These are phyloP conservation scores for Chaetomium olivaceum DNA, from an alignment of 2,329 filamentous ascomycete species.

Conservation along the genomic window DNA sequence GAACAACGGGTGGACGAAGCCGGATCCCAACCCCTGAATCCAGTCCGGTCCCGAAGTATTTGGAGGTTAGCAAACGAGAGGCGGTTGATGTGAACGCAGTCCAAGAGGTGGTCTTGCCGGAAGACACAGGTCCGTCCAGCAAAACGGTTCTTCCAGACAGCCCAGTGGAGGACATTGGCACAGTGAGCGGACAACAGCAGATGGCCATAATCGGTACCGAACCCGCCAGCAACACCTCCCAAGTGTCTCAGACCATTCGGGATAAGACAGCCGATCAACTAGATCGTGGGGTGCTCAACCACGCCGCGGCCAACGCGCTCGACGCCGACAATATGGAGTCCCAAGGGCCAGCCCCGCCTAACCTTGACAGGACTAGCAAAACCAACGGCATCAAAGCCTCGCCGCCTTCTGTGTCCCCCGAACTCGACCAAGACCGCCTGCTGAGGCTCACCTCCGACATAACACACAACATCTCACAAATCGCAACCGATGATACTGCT, in stretches of 20 bases:
- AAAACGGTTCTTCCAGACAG: background rate
- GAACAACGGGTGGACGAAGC: background rate
- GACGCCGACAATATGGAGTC: background rate
- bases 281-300: background rate
- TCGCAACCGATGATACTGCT: conserved; percentile 8
- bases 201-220: background rate
- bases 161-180: background rate
- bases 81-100: background rate
- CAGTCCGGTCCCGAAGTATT: background rate
- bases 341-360: background rate
- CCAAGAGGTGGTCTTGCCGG: background rate
- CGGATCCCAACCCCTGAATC: conserved; percentile 2
- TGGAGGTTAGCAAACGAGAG: background rate
- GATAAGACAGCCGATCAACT: background rate
- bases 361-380: background rate
- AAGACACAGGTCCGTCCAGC: background rate
- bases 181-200: background rate
- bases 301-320: background rate
- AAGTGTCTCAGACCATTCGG: background rate
- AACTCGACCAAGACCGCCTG: conserved; percentile 10
- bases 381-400: background rate
- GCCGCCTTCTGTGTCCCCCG: too few relatives aligned
- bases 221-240: background rate
- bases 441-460: conserved; percentile 19
- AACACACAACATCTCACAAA: conserved; percentile 13